These are phyloP conservation scores for Theobroma cacao DNA, from an alignment of 345 rosid species.

Conservation along the genomic window DNA sequence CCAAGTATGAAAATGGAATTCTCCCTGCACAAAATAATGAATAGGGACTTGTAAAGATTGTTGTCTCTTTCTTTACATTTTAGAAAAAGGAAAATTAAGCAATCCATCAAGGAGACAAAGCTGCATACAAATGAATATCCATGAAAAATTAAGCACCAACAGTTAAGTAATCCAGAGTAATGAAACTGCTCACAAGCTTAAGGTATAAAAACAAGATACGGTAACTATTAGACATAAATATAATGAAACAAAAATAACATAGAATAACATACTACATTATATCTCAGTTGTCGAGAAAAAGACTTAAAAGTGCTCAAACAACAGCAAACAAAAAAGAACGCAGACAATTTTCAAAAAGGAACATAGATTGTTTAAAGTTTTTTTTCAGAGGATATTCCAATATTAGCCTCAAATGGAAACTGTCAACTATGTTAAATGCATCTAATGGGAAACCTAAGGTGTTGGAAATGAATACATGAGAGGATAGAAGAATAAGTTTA, in stretches of 20 bases:
- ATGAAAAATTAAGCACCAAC: neutral
- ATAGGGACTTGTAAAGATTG: neutral
- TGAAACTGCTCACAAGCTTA: conserved; percentile 1
- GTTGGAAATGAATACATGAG: neutral
- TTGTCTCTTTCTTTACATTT: neutral
- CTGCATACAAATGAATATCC: neutral
- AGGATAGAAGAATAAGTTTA: neutral
- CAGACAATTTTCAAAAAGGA: neutral
- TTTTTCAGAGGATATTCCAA: neutral
- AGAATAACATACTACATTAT: neutral
- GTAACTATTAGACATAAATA: neutral
- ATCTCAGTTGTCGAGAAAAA: neutral
- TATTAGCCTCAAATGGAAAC: neutral
- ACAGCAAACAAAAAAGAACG: neutral
- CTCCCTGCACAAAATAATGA: conserved; percentile 55
- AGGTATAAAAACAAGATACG: neutral
- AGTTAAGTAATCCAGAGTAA: neutral
- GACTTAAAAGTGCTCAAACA: neutral
- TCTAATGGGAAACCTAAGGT: neutral
- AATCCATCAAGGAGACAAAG: conserved; percentile 4
- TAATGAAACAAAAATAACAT: neutral
- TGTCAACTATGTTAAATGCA: neutral
- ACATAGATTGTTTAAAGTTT: neutral
- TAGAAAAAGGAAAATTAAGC: neutral
- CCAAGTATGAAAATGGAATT: conserved; percentile 96